These are phyloP conservation scores for Aspergillus tubingensis DNA, from an alignment of 2,329 filamentous ascomycete species.

Conservation along the genomic window DNA sequence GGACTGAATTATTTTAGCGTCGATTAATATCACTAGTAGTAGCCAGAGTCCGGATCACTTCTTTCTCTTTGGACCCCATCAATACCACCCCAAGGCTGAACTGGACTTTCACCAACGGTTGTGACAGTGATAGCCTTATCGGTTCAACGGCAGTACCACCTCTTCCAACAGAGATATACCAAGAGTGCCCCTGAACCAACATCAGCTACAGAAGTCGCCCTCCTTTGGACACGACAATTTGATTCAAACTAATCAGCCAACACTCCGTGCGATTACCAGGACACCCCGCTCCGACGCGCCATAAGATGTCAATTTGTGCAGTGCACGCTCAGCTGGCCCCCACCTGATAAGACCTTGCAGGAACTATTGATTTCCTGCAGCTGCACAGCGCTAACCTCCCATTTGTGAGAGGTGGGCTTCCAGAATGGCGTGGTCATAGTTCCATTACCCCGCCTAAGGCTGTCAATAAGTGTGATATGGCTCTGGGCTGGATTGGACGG, in stretches of 20 bases:
- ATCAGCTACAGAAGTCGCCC: not conserved
- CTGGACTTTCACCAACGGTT: not conserved
- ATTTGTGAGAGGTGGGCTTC: not conserved
- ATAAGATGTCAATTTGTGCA: not conserved
- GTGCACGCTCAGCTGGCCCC: not conserved
- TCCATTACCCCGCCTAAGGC: conserved; percentile 4
- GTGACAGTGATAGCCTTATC: not conserved
- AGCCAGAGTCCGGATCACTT: not conserved
- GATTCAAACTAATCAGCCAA: not conserved
- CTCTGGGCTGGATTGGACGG: not conserved
- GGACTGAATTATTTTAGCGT: not conserved
- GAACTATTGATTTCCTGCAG: conserved; percentile 10
- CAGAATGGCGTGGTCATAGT: conserved; percentile 1
- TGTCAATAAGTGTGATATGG: not conserved
- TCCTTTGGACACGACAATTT: too few relatives aligned
- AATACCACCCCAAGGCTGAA: not conserved
- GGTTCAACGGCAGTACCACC: not conserved
- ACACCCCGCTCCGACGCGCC: not conserved
- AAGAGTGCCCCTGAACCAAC: not conserved
- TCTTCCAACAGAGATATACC: not conserved
- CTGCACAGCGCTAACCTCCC: not conserved
- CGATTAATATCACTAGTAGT: not conserved
- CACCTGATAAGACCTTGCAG: conserved; percentile 5
- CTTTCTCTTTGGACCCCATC: not conserved
- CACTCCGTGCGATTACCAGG: not conserved